A percentile compares a stretch with the other conserved stretches of the same genome.
phyloP scores from a whole-genome alignment of 139 green algal genomes.

The Tetraselmis chui region DNA sequence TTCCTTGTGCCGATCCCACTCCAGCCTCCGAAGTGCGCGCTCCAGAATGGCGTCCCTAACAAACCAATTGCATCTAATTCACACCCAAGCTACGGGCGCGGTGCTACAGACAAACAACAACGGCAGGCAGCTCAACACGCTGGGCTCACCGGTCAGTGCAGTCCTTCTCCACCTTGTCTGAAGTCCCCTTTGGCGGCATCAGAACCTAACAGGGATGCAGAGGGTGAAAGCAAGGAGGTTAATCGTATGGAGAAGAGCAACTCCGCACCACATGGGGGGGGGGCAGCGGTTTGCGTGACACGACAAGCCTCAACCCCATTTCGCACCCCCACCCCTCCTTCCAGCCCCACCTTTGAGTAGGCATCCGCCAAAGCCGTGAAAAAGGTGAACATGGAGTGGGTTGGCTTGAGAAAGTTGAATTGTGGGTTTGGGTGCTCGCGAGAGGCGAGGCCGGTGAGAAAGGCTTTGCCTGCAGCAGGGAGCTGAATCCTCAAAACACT shows the following conservation, averaged over 20 bases:
- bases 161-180: conserved; percentile 56
- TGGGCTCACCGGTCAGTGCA: conserved; percentile 54
- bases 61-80: not conserved
- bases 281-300: too few species aligned
- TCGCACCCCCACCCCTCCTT: too few species aligned
- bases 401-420: conserved; percentile 97
- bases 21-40: conserved; percentile 73
- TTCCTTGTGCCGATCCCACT: conserved; percentile 78
- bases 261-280: too few species aligned
- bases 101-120: too few species aligned
- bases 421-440: conserved; percentile 64
- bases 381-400: conserved; percentile 86
- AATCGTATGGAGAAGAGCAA: too few species aligned
- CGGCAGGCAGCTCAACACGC: too few species aligned
- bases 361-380: conserved; percentile 89
- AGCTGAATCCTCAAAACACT: too few species aligned
- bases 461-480: conserved; percentile 20
- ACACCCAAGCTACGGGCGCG: too few species aligned
- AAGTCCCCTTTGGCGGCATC: conserved; percentile 76
- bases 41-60: conserved; percentile 63
- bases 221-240: too few species aligned
- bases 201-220: conserved; percentile 54
- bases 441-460: conserved; percentile 68
- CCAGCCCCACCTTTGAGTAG: conserved; percentile 60
- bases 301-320: too few species aligned